Conservation (phyloP, 257 asterid species). For the Verbascum thapsus region DNA sequence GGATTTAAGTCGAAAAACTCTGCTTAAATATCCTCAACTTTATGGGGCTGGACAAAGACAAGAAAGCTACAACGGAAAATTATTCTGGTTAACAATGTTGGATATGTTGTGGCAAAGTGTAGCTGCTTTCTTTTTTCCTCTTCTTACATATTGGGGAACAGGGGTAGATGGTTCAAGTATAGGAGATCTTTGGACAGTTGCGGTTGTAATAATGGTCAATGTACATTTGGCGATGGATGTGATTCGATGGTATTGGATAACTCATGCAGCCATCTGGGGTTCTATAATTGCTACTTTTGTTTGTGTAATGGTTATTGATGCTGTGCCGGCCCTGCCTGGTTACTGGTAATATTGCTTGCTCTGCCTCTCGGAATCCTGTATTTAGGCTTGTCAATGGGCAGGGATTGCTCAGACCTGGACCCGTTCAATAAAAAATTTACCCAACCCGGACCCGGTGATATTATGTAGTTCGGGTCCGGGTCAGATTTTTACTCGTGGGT, state of each 20-base stretch:
- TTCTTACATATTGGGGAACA: constrained; percentile 76
- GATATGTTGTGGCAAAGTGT: constrained; percentile 95
- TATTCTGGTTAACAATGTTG: constrained; percentile 77
- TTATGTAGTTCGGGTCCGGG: too few species aligned
- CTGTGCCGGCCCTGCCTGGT: constrained; percentile 70
- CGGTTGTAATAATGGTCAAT: constrained; percentile 81
- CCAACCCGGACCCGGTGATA: too few species aligned
- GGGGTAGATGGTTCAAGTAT: constrained; percentile 70
- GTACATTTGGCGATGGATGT: constrained; percentile 92
- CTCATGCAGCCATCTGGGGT: constrained; percentile 92
- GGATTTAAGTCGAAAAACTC: constrained; percentile 76
- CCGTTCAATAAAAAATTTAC: too few species aligned
- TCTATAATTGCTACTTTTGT: constrained; percentile 79
- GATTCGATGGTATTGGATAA: constrained; percentile 82
- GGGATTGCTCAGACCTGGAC: too few species aligned
- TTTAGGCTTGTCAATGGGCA: neutral
- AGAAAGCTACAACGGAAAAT: constrained; percentile 71
- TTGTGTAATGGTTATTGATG: constrained; percentile 73
- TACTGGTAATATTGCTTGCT: constrained; percentile 60
- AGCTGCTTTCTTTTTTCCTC: constrained; percentile 70
- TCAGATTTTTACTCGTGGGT: too few species aligned
- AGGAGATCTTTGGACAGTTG: constrained; percentile 93
- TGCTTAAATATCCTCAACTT: constrained; percentile 76
- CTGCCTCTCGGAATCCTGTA: too few species aligned
- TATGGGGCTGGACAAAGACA: constrained; percentile 88